A percentile compares a stretch with the other conserved stretches of the same genome.
Evolutionary conservation across 1,284 basidiomycete genomes (phyloP).

Genomic region (Somion occarium): DNA sequence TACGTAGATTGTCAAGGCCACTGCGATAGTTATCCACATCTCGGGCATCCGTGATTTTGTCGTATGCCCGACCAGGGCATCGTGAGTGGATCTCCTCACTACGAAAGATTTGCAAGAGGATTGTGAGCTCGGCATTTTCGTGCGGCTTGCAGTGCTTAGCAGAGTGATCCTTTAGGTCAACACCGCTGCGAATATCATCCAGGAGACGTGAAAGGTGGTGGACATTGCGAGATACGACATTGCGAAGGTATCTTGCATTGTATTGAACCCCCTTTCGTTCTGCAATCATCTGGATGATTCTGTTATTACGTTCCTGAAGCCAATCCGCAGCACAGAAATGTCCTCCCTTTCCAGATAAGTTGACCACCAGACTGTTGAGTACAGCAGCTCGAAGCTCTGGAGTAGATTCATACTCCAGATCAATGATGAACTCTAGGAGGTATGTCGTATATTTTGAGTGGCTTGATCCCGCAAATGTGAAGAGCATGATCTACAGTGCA

Average conservation of each 20-base stretch:
- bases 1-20: not conserved
- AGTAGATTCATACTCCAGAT: not conserved
- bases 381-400: not conserved
- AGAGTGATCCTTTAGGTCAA: not conserved
- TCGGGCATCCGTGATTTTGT: not conserved
- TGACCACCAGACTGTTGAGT: not conserved
- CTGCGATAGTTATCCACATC: not conserved
- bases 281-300: no score
- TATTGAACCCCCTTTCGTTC: no score
- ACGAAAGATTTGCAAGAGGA: not conserved
- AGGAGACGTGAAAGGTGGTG: not conserved
- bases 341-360: not conserved
- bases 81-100: not conserved
- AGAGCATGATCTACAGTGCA: no score
- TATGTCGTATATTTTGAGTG: slow-evolving; percentile 1
- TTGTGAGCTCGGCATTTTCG: not conserved
- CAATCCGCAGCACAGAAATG: no score
- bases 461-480: slow-evolving; percentile 1
- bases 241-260: no score
- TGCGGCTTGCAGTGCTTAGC: not conserved
- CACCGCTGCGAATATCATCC: not conserved
- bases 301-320: no score
- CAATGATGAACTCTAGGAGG: not conserved
- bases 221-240: not conserved
- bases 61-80: not conserved